Evolutionary conservation across 192 early-diverging fungal genomes (phyloP).

Genomic region (Rhizophagus clarus): DNA sequence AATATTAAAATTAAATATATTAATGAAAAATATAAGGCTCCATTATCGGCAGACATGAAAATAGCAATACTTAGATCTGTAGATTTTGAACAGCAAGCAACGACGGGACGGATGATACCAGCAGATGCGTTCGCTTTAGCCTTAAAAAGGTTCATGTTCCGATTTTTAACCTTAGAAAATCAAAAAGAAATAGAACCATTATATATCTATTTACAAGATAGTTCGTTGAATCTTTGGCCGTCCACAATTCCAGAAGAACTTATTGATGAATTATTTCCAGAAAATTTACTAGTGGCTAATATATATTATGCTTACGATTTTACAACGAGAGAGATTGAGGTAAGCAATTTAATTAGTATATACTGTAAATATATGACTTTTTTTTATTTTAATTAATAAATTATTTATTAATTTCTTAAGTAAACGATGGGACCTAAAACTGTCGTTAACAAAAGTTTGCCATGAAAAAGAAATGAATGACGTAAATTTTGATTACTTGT

Average conservation of each 20-base stretch:
- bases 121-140: neutral
- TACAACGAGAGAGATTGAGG: neutral
- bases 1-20: conserved; percentile 3
- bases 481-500: no score
- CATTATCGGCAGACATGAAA: neutral
- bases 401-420: no score
- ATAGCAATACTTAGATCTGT: neutral
- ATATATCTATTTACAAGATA: neutral
- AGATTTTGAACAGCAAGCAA: neutral
- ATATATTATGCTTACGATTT: neutral
- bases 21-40: conserved; percentile 23
- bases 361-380: neutral
- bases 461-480: no score
- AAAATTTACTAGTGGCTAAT: neutral
- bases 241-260: neutral
- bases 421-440: no score
- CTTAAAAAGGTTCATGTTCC: conserved; percentile 7
- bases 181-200: neutral
- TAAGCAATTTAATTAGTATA: neutral
- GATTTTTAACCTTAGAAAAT: neutral
- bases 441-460: no score
- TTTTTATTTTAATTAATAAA: no score
- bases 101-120: neutral
- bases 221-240: neutral
- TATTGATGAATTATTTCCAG: neutral